Conservation (phyloP, 2,329 filamentous ascomycete genomes). For the Mollisiaceae sp. region DNA sequence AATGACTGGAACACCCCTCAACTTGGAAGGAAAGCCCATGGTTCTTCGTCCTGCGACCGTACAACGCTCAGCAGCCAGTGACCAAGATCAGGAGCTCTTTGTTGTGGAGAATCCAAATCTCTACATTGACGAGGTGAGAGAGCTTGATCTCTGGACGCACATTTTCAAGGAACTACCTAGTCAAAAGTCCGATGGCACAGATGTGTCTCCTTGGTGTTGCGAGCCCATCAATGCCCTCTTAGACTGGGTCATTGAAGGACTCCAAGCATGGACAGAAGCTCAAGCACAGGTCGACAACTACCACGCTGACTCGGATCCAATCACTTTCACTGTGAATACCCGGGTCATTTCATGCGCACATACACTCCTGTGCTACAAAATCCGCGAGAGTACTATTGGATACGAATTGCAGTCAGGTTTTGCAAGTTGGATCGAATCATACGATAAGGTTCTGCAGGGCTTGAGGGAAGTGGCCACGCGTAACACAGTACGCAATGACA, state of each 20-base stretch:
- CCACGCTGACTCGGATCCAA: background rate
- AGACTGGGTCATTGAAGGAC: background rate
- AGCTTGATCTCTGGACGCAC: slow-evolving; percentile 69
- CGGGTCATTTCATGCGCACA: background rate
- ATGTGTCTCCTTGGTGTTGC: background rate
- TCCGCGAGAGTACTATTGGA: background rate
- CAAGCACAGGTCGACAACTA: background rate
- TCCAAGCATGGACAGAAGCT: background rate
- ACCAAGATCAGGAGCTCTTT: slow-evolving; percentile 74
- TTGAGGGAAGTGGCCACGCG: background rate
- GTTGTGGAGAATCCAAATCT: slow-evolving; percentile 91
- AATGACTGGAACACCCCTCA: slow-evolving; percentile 28
- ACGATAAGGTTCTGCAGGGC: background rate
- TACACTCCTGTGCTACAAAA: background rate
- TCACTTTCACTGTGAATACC: background rate
- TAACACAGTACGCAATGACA: too few species aligned
- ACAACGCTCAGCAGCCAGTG: slow-evolving; percentile 53
- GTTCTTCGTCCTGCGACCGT: slow-evolving; percentile 38
- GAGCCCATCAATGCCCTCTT: background rate
- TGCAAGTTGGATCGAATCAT: background rate
- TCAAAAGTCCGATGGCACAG: background rate
- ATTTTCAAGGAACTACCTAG: slow-evolving; percentile 43
- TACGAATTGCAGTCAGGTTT: background rate
- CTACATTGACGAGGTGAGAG: slow-evolving; percentile 83
- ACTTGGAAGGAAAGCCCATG: background rate